These are phyloP conservation scores for Xylaria grammica DNA, from an alignment of 495 filamentous ascomycete species.

Conservation along the genomic window DNA sequence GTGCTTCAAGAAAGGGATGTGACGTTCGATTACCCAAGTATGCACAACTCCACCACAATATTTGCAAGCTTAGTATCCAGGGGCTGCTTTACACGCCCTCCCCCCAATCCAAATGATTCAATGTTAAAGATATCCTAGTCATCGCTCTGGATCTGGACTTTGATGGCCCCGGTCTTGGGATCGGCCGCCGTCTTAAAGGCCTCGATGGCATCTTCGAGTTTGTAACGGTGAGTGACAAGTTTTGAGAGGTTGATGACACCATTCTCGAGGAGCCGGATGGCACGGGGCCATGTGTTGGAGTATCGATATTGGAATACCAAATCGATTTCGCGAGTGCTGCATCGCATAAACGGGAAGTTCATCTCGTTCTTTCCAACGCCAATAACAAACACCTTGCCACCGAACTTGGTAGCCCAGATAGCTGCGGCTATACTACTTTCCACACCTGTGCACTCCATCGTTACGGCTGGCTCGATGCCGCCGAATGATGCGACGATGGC, in stretches of 20 bases:
- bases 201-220: constrained; percentile 82
- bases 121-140: constrained; percentile 25
- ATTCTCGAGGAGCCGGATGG: constrained; percentile 84
- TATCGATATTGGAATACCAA: constrained; percentile 96
- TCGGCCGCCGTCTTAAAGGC: constrained; percentile 87
- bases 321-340: constrained; percentile 89
- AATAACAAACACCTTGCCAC: constrained; percentile 92
- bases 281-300: constrained; percentile 91
- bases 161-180: constrained; percentile 91
- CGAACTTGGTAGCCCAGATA: constrained; percentile 88
- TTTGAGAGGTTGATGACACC: constrained; percentile 78
- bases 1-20: not conserved
- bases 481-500: constrained; percentile 69
- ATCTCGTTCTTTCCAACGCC: constrained; percentile 95
- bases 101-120: not conserved
- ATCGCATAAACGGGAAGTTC: constrained; percentile 89
- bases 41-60: not conserved
- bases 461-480: constrained; percentile 74
- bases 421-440: constrained; percentile 83
- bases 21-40: not conserved
- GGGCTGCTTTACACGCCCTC: not conserved
- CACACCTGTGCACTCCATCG: constrained; percentile 91
- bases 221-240: constrained; percentile 86
- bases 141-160: constrained; percentile 83
- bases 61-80: not conserved